A percentile compares a stretch with the other conserved stretches of the same genome.
Conservation (phyloP, 1,284 basidiomycete species). For the Apiotrichum sp. region DNA sequence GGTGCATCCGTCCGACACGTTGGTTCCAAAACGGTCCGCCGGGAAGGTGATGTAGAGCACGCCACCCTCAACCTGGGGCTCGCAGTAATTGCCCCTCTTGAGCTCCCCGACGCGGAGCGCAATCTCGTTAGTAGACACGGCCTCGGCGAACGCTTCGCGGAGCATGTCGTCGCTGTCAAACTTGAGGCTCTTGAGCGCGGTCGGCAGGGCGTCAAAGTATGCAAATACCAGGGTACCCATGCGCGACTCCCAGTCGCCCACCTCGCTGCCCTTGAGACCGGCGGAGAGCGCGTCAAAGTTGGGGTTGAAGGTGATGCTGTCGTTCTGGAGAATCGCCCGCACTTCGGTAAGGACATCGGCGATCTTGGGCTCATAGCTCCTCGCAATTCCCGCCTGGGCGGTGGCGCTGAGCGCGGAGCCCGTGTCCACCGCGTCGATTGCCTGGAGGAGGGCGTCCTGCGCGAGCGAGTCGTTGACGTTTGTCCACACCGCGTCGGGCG, state of each 20-base stretch:
- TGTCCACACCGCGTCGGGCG: background rate
- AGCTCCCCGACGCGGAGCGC: background rate
- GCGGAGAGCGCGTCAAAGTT: background rate
- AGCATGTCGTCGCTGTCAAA: constrained; percentile 8
- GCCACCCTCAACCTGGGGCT: constrained; percentile 2
- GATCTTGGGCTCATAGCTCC: background rate
- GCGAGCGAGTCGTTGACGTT: background rate
- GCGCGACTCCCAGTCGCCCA: background rate
- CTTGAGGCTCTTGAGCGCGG: background rate
- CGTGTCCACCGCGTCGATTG: background rate
- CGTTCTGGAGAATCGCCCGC: background rate
- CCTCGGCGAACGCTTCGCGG: constrained; percentile 8
- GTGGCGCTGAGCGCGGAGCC: background rate
- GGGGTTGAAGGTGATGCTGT: constrained; percentile 2
- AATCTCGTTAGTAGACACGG: constrained; percentile 1
- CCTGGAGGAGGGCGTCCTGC: background rate
- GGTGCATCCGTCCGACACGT: background rate
- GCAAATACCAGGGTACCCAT: background rate
- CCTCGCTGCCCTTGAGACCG: background rate
- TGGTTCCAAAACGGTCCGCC: background rate
- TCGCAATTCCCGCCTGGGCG: background rate
- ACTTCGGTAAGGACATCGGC: background rate
- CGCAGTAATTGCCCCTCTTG: background rate
- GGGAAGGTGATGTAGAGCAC: constrained; percentile 1
- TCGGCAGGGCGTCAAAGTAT: constrained; percentile 1